phyloP scores from a whole-genome alignment of 2,329 filamentous ascomycete genomes.

The Alternaria gaisen region DNA sequence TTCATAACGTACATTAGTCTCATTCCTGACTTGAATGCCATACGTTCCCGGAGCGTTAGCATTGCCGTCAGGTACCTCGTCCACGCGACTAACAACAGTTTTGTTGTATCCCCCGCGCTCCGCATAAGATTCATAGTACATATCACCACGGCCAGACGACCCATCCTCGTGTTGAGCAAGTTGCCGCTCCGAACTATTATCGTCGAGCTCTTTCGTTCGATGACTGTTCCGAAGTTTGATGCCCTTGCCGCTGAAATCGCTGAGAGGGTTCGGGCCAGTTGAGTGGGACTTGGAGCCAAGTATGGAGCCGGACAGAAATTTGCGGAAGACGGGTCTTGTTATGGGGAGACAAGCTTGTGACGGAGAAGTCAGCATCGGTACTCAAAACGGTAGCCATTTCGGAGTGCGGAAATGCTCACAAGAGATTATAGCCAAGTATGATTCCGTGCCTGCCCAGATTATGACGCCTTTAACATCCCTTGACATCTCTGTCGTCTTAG shows the following conservation, averaged over 20 bases:
- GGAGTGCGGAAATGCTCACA: not conserved
- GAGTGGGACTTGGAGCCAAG: not conserved
- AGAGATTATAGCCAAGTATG: not conserved
- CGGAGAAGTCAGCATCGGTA: not conserved
- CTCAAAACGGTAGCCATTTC: too few relatives aligned
- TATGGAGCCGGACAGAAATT: not conserved
- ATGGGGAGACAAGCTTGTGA: not conserved
- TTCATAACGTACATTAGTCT: not conserved
- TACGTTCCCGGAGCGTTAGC: not conserved
- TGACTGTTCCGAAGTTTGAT: not conserved
- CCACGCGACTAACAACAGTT: not conserved
- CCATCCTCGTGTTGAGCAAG: not conserved
- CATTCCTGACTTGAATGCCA: not conserved
- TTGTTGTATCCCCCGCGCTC: not conserved
- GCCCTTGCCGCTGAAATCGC: not conserved
- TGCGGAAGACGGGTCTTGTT: not conserved
- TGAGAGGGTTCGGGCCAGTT: not conserved
- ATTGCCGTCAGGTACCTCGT: not conserved
- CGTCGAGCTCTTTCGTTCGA: not conserved
- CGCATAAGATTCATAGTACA: not conserved
- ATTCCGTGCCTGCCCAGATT: not conserved
- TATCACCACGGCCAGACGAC: not conserved
- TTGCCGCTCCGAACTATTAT: not conserved
- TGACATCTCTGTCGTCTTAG: not conserved
- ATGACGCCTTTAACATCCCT: not conserved